phyloP scores from a whole-genome alignment of 768 basidiomycete genomes.

The Xerocomellus intermedius region DNA sequence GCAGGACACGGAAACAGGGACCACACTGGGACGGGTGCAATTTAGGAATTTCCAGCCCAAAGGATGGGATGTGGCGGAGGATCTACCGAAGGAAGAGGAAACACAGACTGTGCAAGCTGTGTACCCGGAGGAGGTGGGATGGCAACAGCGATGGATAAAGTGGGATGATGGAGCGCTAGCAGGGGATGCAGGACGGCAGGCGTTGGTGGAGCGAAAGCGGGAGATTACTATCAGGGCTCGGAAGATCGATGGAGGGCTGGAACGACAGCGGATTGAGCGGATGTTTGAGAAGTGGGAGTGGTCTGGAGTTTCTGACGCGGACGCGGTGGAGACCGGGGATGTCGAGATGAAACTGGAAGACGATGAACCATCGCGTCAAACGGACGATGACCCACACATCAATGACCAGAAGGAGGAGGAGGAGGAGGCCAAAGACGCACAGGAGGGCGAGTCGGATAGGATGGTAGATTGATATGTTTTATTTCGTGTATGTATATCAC shows the following conservation, averaged over 20 bases:
- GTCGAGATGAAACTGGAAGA: slow-evolving; percentile 32
- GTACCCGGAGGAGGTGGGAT: slow-evolving; percentile 41
- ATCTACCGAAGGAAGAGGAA: slow-evolving; percentile 43
- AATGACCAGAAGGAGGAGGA: slow-evolving; percentile 6
- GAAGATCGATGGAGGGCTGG: slow-evolving; percentile 53
- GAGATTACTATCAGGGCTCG: slow-evolving; percentile 60
- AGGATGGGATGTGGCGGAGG: slow-evolving; percentile 56
- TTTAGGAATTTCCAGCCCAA: slow-evolving; percentile 73
- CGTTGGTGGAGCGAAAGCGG: slow-evolving; percentile 42
- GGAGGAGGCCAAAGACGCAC: background rate
- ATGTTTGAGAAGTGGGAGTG: slow-evolving; percentile 68
- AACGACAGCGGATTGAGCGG: slow-evolving; percentile 71
- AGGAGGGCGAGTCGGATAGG: slow-evolving; percentile 4
- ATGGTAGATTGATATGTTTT: slow-evolving; percentile 18
- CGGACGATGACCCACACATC: slow-evolving; percentile 2
- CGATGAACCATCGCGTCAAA: slow-evolving; percentile 3
- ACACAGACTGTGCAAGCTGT: slow-evolving; percentile 37
- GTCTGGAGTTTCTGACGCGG: slow-evolving; percentile 25
- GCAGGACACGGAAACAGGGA: slow-evolving; percentile 3
- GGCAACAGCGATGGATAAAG: slow-evolving; percentile 47
- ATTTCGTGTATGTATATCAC: slow-evolving; percentile 1
- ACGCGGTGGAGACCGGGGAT: slow-evolving; percentile 15
- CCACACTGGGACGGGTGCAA: slow-evolving; percentile 22
- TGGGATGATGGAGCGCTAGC: slow-evolving; percentile 26
- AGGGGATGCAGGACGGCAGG: slow-evolving; percentile 32